These are phyloP conservation scores for Venturia asperata DNA, from an alignment of 2,329 filamentous ascomycete genomes.

Conservation along the genomic window DNA sequence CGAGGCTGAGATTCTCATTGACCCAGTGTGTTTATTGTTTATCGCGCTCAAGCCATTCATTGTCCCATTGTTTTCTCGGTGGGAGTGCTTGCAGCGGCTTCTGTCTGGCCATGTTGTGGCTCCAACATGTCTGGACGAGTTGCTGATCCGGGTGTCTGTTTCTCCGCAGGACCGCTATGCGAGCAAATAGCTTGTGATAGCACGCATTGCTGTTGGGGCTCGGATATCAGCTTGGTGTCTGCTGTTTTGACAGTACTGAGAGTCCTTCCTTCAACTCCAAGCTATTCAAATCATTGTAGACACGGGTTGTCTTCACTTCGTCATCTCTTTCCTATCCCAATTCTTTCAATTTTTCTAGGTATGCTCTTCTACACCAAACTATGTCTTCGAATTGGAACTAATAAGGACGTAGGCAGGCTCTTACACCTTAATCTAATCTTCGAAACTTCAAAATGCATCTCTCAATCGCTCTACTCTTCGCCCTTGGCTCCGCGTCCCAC, in stretches of 20 bases:
- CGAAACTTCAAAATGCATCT: background rate
- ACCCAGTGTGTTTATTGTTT: background rate
- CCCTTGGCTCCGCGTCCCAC: background rate
- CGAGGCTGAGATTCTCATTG: slow-evolving; percentile 4
- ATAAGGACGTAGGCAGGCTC: background rate
- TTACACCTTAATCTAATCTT: background rate
- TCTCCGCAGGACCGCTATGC: background rate
- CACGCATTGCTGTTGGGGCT: background rate
- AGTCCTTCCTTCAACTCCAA: background rate
- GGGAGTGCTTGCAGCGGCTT: background rate
- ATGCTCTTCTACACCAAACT: background rate
- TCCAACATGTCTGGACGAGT: background rate
- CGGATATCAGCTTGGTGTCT: background rate
- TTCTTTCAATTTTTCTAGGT: background rate
- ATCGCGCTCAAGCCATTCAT: background rate
- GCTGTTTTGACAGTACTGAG: background rate
- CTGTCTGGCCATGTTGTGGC: background rate
- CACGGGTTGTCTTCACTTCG: background rate
- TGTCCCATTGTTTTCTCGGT: background rate
- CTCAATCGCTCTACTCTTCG: background rate
- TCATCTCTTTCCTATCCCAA: background rate
- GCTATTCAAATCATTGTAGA: background rate
- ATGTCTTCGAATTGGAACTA: background rate
- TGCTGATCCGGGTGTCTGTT: background rate
- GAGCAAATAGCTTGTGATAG: background rate